Evolutionary conservation across 108 stramenopile species (phyloP).

Genomic region (Chaetoceros tenuissimus): DNA sequence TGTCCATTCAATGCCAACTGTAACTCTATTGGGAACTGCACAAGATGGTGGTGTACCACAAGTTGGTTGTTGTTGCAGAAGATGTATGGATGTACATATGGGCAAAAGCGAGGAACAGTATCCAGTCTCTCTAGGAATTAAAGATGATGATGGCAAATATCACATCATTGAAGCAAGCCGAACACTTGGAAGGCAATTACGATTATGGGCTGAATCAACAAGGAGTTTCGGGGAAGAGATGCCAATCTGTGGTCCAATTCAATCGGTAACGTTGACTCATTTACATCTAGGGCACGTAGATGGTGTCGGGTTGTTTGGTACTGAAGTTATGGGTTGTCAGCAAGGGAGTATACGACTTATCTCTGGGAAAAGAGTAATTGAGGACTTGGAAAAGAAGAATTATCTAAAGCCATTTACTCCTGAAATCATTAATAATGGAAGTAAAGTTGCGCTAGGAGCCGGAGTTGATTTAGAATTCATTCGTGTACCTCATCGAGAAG

Average conservation of each 20-base stretch:
- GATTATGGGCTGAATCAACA: background rate
- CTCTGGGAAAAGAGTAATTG: background rate
- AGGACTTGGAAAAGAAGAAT: background rate
- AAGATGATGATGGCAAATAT: conserved; percentile 1
- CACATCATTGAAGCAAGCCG: conserved; percentile 1
- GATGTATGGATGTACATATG: background rate
- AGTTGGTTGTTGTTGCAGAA: background rate
- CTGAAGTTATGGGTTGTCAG: background rate
- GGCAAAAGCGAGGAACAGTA: background rate
- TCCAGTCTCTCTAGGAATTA: conserved; percentile 1
- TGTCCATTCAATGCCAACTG: background rate
- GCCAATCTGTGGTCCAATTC: background rate
- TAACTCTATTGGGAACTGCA: conserved; percentile 1
- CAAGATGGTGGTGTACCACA: conserved; percentile 5
- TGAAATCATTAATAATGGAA: background rate
- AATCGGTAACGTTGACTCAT: background rate
- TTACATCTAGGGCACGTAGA: background rate
- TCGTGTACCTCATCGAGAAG: background rate
- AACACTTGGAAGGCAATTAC: background rate
- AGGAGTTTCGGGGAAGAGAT: background rate
- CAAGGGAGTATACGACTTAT: background rate
- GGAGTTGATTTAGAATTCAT: background rate
- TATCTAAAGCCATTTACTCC: background rate
- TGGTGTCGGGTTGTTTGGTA: background rate
- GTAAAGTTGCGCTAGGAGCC: background rate